Evolutionary conservation across 176 grass and related monocot species (phyloP), one percentile per base, ranked within the genome.

Genomic region (Echinochloa phyllopogon): DNA sequence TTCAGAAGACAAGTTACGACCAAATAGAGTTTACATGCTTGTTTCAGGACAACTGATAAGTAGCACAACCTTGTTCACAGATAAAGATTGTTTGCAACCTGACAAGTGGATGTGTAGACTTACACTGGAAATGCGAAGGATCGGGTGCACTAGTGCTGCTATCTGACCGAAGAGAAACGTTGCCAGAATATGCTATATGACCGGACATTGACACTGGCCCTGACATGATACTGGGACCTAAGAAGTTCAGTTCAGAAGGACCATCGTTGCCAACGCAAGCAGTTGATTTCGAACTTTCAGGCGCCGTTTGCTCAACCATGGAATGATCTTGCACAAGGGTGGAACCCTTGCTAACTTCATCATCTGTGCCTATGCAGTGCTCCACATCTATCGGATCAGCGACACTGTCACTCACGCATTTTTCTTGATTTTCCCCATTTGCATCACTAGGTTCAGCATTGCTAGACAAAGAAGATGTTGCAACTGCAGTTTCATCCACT

Each of bases 91-190:
- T 69, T 36, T 56, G 27, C 7, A 16, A 69, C 36, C 44, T 70
- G 2, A 65, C 25, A 48, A 37, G 47, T 55, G 53, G 62, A 62
- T 8, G 49, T 9, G 5, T 43, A 65, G 33, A 80, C 95, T 89
- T 91, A 94, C 95, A 97, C 86, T 45, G 95, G 95, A 86, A 97
- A 97, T 67, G 95, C 92, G 4, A 97, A 97, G 68, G 95, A 97
- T 17, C 88, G 86, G 58, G 95, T 85, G 80, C 95, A 47, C 90
- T 94, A 4, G 94, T 84, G 81, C 88, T 97, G 77, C 95, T 97
- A 78, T 94, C 95, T 49, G 95, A 97, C 17, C 95, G 90, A 25
- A 92, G 73, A 71, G 95, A 97, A 57, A 89, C 55, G 23, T 77
- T 94, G 21, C 92, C 95, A 59, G 92, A 85, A 89, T 94, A 90